Evolutionary conservation across 495 filamentous ascomycete genomes (phyloP), one percentile per base, ranked within the genome.

Genomic region (Trichoderma virens): DNA sequence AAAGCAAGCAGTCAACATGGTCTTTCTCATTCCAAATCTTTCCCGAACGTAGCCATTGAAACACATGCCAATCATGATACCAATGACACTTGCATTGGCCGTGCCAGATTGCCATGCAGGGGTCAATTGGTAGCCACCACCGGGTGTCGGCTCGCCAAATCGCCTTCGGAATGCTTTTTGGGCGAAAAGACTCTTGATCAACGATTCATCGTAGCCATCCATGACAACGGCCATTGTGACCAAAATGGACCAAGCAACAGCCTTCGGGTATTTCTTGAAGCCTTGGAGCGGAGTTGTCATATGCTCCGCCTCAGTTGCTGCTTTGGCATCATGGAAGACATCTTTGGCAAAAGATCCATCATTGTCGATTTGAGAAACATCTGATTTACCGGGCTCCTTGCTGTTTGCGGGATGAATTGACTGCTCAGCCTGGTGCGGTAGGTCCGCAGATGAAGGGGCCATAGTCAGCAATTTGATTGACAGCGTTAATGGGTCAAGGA

Each of bases 161-260:
- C 72, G 70, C 63, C 70, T n/a, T 64, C 74, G 71, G 65, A 76
- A 76, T 2, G 39, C 62, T 0, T 70, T 69, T 0, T 68, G 72
- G 47, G 73, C 74, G 41, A 73, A 75, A 38, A 76, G 65, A 60
- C 66, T 74, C 9, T 69, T 64, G 0, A 75, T 28, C 0, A 76
- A 68, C 3, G 69, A 68, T 16, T 82, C 68, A 69, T 84, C 82
- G 72, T 82, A 85, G 9, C 82, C 82, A 68, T 84, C 82, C 82
- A 85, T 85, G 68, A 78, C 76, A 56, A 85, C 75, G 62, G 76
- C 77, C 2, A 79, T 77, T 3, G 76, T 80, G 41, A 85, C 72
- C 3, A 83, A 67, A 31, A 82, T 64, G 31, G 77, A 80, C 80
- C 80, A 85, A 18, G 66, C 77, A 51, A 81, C 76, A 20, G 79